A percentile compares a stretch with the other conserved stretches of the same genome.
phyloP scores from a whole-genome alignment of 495 filamentous ascomycete species.

The Lasiosphaeria ovina region DNA sequence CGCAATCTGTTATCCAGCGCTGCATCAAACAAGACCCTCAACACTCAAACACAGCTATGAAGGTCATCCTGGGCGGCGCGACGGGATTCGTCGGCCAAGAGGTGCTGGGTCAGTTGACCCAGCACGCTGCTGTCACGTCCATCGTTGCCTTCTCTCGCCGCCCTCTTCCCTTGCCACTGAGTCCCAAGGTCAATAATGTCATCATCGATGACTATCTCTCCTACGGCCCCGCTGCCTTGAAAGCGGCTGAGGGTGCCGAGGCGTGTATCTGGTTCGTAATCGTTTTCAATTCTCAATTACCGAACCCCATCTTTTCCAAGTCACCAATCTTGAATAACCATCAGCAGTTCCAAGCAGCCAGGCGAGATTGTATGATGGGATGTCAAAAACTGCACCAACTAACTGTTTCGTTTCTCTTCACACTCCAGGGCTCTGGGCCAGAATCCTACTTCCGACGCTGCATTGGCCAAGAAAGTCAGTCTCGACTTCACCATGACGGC shows the following conservation, averaged over 20 bases:
- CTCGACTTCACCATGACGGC: not conserved
- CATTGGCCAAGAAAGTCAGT: not conserved
- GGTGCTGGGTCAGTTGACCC: not conserved
- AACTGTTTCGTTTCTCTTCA: too few species aligned
- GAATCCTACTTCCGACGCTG: too few species aligned
- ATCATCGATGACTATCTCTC: not conserved
- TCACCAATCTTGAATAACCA: too few species aligned
- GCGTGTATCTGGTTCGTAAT: not conserved
- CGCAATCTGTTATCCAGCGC: not conserved
- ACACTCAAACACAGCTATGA: not conserved
- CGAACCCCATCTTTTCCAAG: not conserved
- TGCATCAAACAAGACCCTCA: not conserved
- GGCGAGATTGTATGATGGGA: too few species aligned
- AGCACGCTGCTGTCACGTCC: not conserved
- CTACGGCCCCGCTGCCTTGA: not conserved
- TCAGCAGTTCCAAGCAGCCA: too few species aligned
- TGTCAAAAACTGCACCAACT: too few species aligned
- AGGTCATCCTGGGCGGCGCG: not conserved
- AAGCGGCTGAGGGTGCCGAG: not conserved
- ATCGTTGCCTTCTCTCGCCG: not conserved
- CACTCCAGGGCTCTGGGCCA: too few species aligned
- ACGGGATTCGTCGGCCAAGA: not conserved
- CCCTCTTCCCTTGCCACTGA: not conserved
- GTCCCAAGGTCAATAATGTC: not conserved
- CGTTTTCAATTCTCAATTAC: not conserved